A percentile compares a stretch with the other conserved stretches of the same genome.
phyloP scores from a whole-genome alignment of 768 basidiomycete genomes.

The Pisolithus marmoratus region DNA sequence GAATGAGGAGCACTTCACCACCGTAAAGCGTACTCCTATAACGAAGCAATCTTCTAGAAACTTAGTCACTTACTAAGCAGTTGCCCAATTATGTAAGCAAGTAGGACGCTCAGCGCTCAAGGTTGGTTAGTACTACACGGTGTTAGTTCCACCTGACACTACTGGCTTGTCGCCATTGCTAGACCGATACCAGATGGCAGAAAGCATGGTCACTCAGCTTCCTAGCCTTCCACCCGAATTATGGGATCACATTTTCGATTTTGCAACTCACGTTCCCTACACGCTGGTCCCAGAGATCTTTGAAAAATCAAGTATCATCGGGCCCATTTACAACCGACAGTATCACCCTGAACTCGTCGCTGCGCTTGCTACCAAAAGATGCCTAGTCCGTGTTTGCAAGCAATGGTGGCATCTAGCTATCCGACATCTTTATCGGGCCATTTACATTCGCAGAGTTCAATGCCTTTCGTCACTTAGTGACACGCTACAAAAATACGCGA shows the following conservation, averaged over 20 bases:
- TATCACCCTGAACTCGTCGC: constrained; percentile 6
- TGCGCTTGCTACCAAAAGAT: constrained; percentile 19
- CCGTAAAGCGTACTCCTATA: too few species aligned
- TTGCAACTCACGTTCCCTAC: constrained; percentile 15
- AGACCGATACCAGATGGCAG: too few species aligned
- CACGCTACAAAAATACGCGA: constrained; percentile 7
- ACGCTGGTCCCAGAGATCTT: constrained; percentile 21
- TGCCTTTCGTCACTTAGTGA: constrained; percentile 14
- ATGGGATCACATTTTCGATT: constrained; percentile 18
- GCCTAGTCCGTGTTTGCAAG: constrained; percentile 24
- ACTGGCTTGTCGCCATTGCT: too few species aligned
- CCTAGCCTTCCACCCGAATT: constrained; percentile 16
- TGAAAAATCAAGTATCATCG: constrained; percentile 6
- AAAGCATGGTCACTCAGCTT: too few species aligned
- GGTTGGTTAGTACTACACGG: too few species aligned
- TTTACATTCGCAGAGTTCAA: constrained; percentile 15
- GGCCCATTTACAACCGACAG: constrained; percentile 2
- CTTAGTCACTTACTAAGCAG: too few species aligned
- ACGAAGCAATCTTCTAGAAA: too few species aligned
- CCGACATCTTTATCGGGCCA: constrained; percentile 18
- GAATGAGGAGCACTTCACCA: too few species aligned
- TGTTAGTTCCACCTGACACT: too few species aligned
- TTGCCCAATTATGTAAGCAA: too few species aligned
- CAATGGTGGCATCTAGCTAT: constrained; percentile 23
- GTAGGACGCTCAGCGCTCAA: too few species aligned